phyloP scores from a whole-genome alignment of 2,329 filamentous ascomycete genomes.

The Cyclaneusma minus region DNA sequence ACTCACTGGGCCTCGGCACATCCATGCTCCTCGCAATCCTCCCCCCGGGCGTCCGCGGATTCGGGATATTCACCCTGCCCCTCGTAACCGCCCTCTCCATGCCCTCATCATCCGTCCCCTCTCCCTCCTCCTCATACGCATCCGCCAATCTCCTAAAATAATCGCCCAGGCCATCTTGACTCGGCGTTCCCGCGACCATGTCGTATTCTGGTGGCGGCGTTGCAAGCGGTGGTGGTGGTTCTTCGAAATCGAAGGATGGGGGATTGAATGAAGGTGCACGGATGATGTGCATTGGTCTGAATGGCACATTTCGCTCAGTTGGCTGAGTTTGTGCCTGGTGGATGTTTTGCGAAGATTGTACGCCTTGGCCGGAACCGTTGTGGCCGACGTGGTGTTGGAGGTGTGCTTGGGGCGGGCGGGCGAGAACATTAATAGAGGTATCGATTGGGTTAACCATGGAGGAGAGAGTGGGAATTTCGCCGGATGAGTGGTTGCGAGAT shows the following conservation, averaged over 20 bases:
- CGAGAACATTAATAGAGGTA: conserved; percentile 11
- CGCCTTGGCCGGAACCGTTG: conserved; percentile 7
- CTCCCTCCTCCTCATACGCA: conserved; percentile 13
- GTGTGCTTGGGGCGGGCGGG: conserved; percentile 32
- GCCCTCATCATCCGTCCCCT: conserved; percentile 15
- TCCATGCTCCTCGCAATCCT: conserved; percentile 14
- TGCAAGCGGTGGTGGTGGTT: conserved; percentile 50
- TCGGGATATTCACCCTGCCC: conserved; percentile 17
- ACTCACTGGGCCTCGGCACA: too few species aligned
- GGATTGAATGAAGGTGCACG: conserved; percentile 55
- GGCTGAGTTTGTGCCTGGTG: conserved; percentile 28
- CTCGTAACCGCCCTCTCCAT: conserved; percentile 8
- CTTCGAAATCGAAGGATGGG: conserved; percentile 52
- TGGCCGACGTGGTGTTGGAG: conserved; percentile 11
- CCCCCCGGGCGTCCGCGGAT: conserved; percentile 18
- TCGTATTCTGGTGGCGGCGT: conserved; percentile 59
- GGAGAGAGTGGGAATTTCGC: conserved; percentile 28
- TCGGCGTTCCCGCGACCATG: conserved; percentile 36
- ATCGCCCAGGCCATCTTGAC: conserved; percentile 43
- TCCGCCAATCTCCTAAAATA: conserved; percentile 35
- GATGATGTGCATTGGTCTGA: conserved; percentile 53
- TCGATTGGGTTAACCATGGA: conserved; percentile 15
- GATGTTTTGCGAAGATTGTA: conserved; percentile 7
- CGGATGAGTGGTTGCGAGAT: conserved; percentile 22
- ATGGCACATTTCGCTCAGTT: conserved; percentile 26